Base-by-base conservation (phyloP, 805 yeast species). In the Starmerella bacillaris region DNA sequence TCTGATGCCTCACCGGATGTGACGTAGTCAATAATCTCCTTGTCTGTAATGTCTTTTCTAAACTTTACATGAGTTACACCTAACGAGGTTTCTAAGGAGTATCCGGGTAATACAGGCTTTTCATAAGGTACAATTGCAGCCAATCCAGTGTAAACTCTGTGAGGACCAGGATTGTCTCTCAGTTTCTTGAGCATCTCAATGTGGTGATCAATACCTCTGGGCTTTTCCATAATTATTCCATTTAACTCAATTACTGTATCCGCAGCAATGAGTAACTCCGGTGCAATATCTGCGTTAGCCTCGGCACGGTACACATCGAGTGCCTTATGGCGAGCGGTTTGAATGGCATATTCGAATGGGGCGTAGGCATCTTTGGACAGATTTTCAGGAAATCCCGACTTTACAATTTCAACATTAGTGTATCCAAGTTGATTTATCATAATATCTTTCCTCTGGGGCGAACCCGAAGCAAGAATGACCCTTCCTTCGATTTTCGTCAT, bases 381-480 rank as follows among this genome's bases (percentile, higher is more conserved):
- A 51, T 84, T 63, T 52, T 86, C 98, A 35, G 70, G 76, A 49
- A 82, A 86, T 7, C 68, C 58, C 1, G 94, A 78, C 15, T 72
- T 70, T 11, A 67, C 53, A 0, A 77, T 59, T 18, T 54, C 56
- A 9, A 60, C 45, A 27, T 57, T 41, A 12, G 39, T 43, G 35
- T 56, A 37, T 3, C 63, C 63, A 14, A 60, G 42, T 34, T 56
- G 41, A 44, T 75, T 70, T 4, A 54, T 49, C 20, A 89, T 48
- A n/a, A 89, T 75, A 37, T 78, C 79, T 36, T 60, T 56, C 38
- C 98, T 59, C 40, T 94, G 63, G 2, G 92, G 86, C 0, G 95
- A 84, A 1, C 78, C 67, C 2, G 94, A 80, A 0, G 93, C 94
- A 5, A 86, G 62, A 4, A 80, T 59, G 18, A 84, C 49, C 4